Evolutionary conservation across 805 yeast genomes (phyloP).

Genomic region (Aciculoconidium aculeatum): DNA sequence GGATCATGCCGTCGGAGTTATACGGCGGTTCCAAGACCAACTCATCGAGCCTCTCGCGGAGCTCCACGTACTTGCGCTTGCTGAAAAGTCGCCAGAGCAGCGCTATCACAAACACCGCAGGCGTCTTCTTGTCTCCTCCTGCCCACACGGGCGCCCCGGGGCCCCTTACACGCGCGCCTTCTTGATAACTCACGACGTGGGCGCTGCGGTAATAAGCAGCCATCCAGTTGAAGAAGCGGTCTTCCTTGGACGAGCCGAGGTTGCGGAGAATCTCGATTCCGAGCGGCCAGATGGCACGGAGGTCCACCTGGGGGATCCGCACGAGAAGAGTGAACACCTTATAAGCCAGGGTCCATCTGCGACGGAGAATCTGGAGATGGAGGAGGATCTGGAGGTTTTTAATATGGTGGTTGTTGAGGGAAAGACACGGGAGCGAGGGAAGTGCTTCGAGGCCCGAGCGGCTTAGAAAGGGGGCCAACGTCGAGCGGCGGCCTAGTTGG

Average conservation of each 20-base stretch:
- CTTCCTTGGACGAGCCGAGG: constrained; percentile 15
- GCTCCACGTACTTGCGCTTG: constrained; percentile 27
- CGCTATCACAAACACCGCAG: constrained; percentile 37
- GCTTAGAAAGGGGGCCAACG: constrained; percentile 8
- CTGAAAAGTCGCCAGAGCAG: constrained; percentile 39
- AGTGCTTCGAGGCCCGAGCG: constrained; percentile 15
- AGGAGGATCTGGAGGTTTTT: constrained; percentile 38
- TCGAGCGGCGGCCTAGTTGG: not conserved
- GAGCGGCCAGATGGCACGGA: constrained; percentile 56
- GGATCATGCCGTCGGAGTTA: constrained; percentile 34
- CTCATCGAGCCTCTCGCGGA: constrained; percentile 31
- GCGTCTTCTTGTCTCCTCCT: constrained; percentile 32
- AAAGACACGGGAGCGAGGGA: no score
- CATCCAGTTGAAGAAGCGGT: constrained; percentile 33
- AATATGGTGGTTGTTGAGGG: constrained; percentile 21
- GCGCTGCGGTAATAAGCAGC: constrained; percentile 20
- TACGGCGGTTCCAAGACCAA: constrained; percentile 39
- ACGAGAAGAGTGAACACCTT: constrained; percentile 45
- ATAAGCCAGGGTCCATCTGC: constrained; percentile 54
- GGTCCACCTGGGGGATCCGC: constrained; percentile 44
- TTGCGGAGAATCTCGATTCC: constrained; percentile 50
- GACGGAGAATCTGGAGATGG: constrained; percentile 41
- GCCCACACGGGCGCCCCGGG: constrained; percentile 33
- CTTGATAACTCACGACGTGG: constrained; percentile 4
- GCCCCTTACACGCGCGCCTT: constrained; percentile 2